Evolutionary conservation across 1,139 yeast species (phyloP), one percentile per base, ranked within the genome.

Genomic region (Nakaseomyces bracarensis): DNA sequence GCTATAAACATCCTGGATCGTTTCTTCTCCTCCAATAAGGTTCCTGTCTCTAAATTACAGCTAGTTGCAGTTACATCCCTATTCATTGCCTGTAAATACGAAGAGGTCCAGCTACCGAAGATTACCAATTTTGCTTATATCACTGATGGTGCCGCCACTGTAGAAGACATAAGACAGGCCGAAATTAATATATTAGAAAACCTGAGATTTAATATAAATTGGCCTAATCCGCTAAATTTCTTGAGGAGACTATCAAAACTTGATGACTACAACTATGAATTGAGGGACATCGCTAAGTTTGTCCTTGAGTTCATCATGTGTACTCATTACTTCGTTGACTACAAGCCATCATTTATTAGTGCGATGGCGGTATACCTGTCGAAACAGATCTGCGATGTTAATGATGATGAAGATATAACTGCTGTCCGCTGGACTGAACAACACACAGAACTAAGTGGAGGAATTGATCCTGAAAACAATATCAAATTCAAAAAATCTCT

Each of bases 201-300:
- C 34, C 68, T 91, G 44, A 74, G 80, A 49, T 91, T 83, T 63
- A 83, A 87, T 58, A 72, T 89, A 59, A 80, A 86, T 51, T 85
- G 82, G 62, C 96, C 97, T 36, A 86, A 85, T 60, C 97, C 97
- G 41, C 79, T 89, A 83, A 87, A 89, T 65, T 91, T 89, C 60
- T 68, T 91, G 55, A 77, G 97, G 59, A 75, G 96, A 59, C 82
- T 86, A 41, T 85, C 96, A 38, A 86, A 85, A 62, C 96, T 96
- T 36, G 97, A 89, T 64, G 85, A 83, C 58, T 89, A 87, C 62
- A 95, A 87, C 61, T 82, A 84, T 44, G 86, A 82, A 61, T 78
- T 91, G 35, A 77, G 97, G 61, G 84, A 95, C 8, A 71, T 86
- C 51, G 96, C 94, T 36, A 89, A 89, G 63, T 87, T 85, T 62